Evolutionary conservation across 2,329 filamentous ascomycete species (phyloP).

Genomic region (Colletotrichum sp.): DNA sequence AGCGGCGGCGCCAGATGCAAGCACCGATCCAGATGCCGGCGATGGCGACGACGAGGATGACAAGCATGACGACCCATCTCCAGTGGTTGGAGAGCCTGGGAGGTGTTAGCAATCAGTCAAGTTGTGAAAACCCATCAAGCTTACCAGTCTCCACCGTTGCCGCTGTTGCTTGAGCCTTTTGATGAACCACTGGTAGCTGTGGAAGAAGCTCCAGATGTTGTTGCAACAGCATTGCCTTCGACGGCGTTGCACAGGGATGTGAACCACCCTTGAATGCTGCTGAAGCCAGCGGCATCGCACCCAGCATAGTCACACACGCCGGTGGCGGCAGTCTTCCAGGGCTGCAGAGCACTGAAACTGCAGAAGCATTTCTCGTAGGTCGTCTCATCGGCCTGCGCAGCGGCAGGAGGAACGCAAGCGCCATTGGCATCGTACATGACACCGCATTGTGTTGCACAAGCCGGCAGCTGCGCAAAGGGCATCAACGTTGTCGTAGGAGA

Average conservation of each 20-base stretch:
- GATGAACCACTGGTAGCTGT: slow-evolving; percentile 27
- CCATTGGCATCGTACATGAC: slow-evolving; percentile 73
- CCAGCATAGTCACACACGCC: slow-evolving; percentile 64
- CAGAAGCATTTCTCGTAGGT: slow-evolving; percentile 79
- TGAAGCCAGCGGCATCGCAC: slow-evolving; percentile 57
- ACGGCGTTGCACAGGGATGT: slow-evolving; percentile 64
- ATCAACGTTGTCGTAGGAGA: slow-evolving; percentile 54
- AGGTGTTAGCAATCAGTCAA: neutral
- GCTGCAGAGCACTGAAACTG: slow-evolving; percentile 62
- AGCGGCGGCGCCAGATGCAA: slow-evolving; percentile 74
- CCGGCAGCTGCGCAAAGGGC: slow-evolving; percentile 63
- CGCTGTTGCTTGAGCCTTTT: slow-evolving; percentile 21
- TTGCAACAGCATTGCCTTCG: slow-evolving; percentile 35
- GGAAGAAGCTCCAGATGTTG: slow-evolving; percentile 31
- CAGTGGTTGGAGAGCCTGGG: slow-evolving; percentile 72
- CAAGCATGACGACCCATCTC: slow-evolving; percentile 83
- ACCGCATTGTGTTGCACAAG: slow-evolving; percentile 65
- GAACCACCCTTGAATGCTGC: slow-evolving; percentile 74
- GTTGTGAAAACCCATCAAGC: slow-evolving; percentile 24
- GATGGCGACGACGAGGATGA: slow-evolving; percentile 75
- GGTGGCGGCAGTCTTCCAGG: slow-evolving; percentile 41
- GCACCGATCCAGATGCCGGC: slow-evolving; percentile 69
- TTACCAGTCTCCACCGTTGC: slow-evolving; percentile 53
- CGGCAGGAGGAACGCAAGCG: slow-evolving; percentile 68
- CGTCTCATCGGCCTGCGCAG: slow-evolving; percentile 48